Percentiles rank a stretch among this genome's conserved stretches.
Evolutionary conservation across 345 rosid species (phyloP).

Genomic region (Camelina laxa): DNA sequence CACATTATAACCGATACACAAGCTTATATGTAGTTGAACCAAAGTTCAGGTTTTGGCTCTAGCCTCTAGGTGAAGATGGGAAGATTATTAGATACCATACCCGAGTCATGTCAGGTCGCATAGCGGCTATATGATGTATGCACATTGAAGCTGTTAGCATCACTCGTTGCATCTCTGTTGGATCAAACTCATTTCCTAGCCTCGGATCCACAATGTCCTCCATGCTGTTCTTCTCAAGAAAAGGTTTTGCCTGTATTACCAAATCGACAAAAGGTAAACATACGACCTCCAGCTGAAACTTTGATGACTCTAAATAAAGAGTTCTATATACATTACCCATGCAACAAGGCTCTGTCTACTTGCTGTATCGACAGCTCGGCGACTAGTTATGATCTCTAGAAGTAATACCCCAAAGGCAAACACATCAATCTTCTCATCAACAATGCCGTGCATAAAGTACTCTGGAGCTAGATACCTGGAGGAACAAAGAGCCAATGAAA

Average conservation of each 20-base stretch:
- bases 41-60: neutral
- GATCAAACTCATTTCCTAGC: slow-evolving; percentile 58
- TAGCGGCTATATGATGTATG: slow-evolving; percentile 60
- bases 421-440: slow-evolving; percentile 85
- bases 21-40: neutral
- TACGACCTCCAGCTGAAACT: neutral
- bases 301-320: neutral
- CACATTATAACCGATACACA: neutral
- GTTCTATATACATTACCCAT: slow-evolving; percentile 58
- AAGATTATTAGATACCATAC: slow-evolving; percentile 41
- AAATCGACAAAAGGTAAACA: neutral
- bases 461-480: slow-evolving; percentile 94
- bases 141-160: slow-evolving; percentile 77
- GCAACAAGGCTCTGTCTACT: slow-evolving; percentile 75
- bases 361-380: slow-evolving; percentile 74
- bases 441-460: slow-evolving; percentile 88
- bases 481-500: slow-evolving; percentile 7
- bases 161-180: slow-evolving; percentile 64
- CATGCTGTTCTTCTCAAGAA: slow-evolving; percentile 55
- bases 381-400: slow-evolving; percentile 91
- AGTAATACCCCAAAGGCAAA: slow-evolving; percentile 86
- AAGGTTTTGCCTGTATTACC: slow-evolving; percentile 71
- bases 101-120: slow-evolving; percentile 76
- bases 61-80: neutral
- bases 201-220: slow-evolving; percentile 67